Evolutionary conservation across 192 early-diverging fungal species (phyloP), one percentile per base, ranked within the genome.

Genomic region (Linnemannia elongata): DNA sequence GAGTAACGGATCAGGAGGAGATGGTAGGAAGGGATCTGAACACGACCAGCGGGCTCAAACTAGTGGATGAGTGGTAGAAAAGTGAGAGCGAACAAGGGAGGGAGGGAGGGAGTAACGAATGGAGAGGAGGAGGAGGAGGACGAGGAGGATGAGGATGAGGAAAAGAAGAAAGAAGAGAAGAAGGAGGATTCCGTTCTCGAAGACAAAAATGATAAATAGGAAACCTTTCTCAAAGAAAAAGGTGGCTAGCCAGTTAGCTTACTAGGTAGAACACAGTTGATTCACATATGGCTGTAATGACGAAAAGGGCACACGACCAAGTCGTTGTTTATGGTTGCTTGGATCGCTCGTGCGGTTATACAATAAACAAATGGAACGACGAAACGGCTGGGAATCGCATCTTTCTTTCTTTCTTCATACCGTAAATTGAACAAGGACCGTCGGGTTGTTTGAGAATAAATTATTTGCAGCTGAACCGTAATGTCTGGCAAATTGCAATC

Each of bases 401-500:
- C 3, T 15, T 17, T 49, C 17, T 49, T 49, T n/a, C n/a, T n/a
- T n/a, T n/a, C n/a, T n/a, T n/a, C n/a, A n/a, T n/a, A 49, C 15
- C 47, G 47, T 15, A 49, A 49, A 49, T 49, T 49, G 3, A 0
- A n/a, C n/a, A 57, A n/a, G 24, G 54, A 57, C 55, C 24, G 6
- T 13, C 27, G 30, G 60, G n/a, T 30, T 66, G 60, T 66, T 66
- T 66, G 60, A 66, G 60, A 66, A 66, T 66, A 33, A 66, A 66
- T 66, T 66, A 6, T 13, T 13, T 9, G 9, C 57, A n/a, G n/a
- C 12, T 10, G 47, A 49, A 49, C 13, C 4, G 20, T 18, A 18
- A 49, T 57, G 24, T 57, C 0, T 57, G 6, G 0, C n/a, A 30
- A 66, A 66, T 66, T 66, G 60, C 60, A 66, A 66, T 66, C 60